These are phyloP conservation scores for Alternaria triticina DNA, from an alignment of 2,329 filamentous ascomycete species.

Conservation along the genomic window DNA sequence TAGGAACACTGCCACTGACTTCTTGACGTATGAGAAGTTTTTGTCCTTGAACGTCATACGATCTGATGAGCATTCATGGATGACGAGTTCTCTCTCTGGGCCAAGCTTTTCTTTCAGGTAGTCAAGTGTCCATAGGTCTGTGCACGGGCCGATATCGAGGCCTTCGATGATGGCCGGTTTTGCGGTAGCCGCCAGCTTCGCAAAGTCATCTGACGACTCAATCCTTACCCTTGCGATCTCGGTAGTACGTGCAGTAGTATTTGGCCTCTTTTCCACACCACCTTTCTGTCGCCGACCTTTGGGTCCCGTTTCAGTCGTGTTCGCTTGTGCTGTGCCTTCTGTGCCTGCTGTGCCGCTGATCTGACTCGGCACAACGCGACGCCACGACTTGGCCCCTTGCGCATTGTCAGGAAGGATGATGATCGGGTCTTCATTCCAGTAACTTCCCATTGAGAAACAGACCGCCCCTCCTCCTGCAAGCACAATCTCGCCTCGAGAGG, in stretches of 20 bases:
- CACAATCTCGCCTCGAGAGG: constrained; percentile 60
- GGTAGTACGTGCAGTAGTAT: constrained; percentile 14
- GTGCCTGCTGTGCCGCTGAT: constrained; percentile 16
- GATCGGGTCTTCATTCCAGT: constrained; percentile 66
- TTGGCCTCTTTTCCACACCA: constrained; percentile 8
- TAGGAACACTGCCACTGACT: constrained; percentile 71
- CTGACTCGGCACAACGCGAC: constrained; percentile 14
- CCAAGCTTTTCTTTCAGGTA: constrained; percentile 65
- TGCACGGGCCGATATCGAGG: constrained; percentile 71
- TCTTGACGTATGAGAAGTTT: constrained; percentile 79
- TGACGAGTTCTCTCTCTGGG: constrained; percentile 63
- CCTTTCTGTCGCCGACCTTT: constrained; percentile 19
- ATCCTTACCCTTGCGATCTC: constrained; percentile 62
- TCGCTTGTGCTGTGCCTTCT: constrained; percentile 10
- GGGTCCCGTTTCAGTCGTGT: constrained; percentile 5
- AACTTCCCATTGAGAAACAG: constrained; percentile 90
- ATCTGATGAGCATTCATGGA: constrained; percentile 71
- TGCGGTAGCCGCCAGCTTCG: constrained; percentile 61
- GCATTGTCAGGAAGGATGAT: constrained; percentile 22
- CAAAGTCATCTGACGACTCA: constrained; percentile 63
- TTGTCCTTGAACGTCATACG: constrained; percentile 83
- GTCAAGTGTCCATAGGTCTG: constrained; percentile 68
- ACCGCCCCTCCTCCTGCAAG: constrained; percentile 82
- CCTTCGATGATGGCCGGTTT: constrained; percentile 71
- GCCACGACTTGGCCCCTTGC: constrained; percentile 28